Evolutionary conservation across 768 basidiomycete genomes (phyloP), one percentile per base, ranked within the genome.

Genomic region (Boletus pseudopeckii): DNA sequence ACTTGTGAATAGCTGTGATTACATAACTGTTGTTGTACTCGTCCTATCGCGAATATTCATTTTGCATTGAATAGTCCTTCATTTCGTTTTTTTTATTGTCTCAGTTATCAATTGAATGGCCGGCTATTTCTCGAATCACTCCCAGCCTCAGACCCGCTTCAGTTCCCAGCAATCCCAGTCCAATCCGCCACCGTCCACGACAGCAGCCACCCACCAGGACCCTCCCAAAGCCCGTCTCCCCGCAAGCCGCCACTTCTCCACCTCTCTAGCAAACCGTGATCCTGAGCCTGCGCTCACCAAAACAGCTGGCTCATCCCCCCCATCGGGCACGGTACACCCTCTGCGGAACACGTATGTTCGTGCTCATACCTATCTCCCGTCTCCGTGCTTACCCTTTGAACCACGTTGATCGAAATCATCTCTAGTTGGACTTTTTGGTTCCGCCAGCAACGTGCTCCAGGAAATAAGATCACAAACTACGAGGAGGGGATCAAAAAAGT

Each of bases 401-500:
- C 63, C 42, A 49, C 39, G 38, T 63, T 60, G 58, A 60, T 53
- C 32, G 44, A 42, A 45, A 46, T 11, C 62, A 52, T 68, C 58
- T 58, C 40, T 66, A 92, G 90, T 53, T 94, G 92, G 92, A 80
- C 91, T 7, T 92, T 92, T 68, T 94, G 88, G 88, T 94, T 92
- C 74, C 82, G 90, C 58, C 88, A 92, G 66, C 92, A 96, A 67
- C 88, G 91, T 57, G 77, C 89, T 2, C 91, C 92, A 15, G 92
- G 92, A 14, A 92, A 89, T 57, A 96, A 94, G 73, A 85, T 90
- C 57, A 79, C 85, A 11, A 93, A 83, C 66, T 97, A 98, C 66
- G 94, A 97, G 64, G 93, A 96, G 65, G 92, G 93, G 28, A 96
- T 98, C 65, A 92, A 92, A 74, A 88, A 88, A 71, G 85, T 98